These are phyloP conservation scores for Oryza longistaminata DNA, from an alignment of 176 grass and related monocot species.

Conservation along the genomic window DNA sequence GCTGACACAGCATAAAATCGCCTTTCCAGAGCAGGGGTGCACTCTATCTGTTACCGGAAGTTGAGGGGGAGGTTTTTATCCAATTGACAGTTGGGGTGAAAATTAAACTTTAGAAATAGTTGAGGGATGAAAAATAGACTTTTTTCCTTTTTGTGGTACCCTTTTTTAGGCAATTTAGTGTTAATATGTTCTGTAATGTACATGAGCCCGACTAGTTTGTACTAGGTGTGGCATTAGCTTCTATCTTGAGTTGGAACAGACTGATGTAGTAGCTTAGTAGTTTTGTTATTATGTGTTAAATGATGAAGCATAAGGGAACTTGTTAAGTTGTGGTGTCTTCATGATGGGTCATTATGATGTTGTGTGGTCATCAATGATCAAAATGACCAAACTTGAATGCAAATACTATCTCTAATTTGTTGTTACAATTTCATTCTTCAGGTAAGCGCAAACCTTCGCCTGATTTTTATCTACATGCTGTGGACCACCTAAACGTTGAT, in stretches of 20 bases:
- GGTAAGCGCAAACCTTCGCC: slow-evolving; percentile 85
- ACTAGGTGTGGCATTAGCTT: not conserved
- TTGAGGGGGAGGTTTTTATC: not conserved
- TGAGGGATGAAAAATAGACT: not conserved
- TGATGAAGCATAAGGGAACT: not conserved
- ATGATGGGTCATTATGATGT: not conserved
- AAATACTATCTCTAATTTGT: not conserved
- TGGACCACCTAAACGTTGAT: slow-evolving; percentile 70
- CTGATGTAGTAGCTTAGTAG: not conserved
- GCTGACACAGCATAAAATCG: not conserved
- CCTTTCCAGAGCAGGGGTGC: not conserved
- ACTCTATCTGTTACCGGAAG: not conserved
- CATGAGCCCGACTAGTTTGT: not conserved
- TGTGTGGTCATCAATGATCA: not conserved
- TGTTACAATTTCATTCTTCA: slow-evolving; percentile 21
- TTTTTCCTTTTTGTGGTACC: not conserved
- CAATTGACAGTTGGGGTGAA: not conserved
- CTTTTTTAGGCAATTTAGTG: not conserved
- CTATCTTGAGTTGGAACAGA: not conserved
- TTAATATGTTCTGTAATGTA: not conserved
- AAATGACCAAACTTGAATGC: slow-evolving; percentile 14
- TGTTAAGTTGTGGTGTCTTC: not conserved
- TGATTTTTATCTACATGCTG: slow-evolving; percentile 70
- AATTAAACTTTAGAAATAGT: not conserved
- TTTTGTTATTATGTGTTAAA: slow-evolving; percentile 6